Percentiles rank a stretch among this genome's conserved stretches.
These are phyloP conservation scores for Phytophthora pluvialis DNA, from an alignment of 352 stramenopile genomes.

Conservation along the genomic window DNA sequence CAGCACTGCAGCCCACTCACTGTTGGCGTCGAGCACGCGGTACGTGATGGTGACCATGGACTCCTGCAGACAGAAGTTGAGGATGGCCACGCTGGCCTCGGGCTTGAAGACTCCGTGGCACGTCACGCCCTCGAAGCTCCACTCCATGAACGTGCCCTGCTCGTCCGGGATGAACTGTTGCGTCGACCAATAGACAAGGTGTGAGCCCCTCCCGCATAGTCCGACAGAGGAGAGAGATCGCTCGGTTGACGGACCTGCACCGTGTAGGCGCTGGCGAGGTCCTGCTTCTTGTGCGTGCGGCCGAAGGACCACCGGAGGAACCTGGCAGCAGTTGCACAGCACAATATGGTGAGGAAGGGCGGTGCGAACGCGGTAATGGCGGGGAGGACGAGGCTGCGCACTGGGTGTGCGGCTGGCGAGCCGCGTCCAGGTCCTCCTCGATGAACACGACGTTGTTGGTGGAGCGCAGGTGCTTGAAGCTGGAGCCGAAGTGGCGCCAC, in stretches of 20 bases:
- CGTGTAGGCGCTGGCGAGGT: constrained; percentile 78
- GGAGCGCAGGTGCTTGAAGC: constrained; percentile 80
- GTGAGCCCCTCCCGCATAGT: neutral
- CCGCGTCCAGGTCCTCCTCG: constrained; percentile 74
- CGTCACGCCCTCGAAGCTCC: constrained; percentile 85
- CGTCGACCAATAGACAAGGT: neutral
- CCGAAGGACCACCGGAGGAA: constrained; percentile 87
- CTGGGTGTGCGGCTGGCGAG: constrained; percentile 77
- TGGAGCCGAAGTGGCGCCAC: constrained; percentile 77
- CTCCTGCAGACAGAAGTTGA: constrained; percentile 85
- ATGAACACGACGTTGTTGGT: constrained; percentile 87
- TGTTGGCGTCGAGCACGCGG: constrained; percentile 77
- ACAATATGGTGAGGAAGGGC: neutral
- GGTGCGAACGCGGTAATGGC: neutral
- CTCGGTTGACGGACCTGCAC: constrained; percentile 56
- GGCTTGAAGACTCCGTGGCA: constrained; percentile 87
- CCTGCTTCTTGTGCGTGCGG: constrained; percentile 69
- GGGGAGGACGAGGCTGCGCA: constrained; percentile 25
- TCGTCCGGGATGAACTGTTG: constrained; percentile 80
- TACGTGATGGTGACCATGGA: constrained; percentile 90
- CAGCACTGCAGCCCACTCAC: constrained; percentile 38
- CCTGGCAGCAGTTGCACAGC: constrained; percentile 29
- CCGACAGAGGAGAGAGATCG: too few species aligned
- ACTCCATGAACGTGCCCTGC: constrained; percentile 86
- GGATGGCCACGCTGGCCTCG: constrained; percentile 78